Conservation (phyloP, 2,329 filamentous ascomycete species). For the Bipolaris oryzae region DNA sequence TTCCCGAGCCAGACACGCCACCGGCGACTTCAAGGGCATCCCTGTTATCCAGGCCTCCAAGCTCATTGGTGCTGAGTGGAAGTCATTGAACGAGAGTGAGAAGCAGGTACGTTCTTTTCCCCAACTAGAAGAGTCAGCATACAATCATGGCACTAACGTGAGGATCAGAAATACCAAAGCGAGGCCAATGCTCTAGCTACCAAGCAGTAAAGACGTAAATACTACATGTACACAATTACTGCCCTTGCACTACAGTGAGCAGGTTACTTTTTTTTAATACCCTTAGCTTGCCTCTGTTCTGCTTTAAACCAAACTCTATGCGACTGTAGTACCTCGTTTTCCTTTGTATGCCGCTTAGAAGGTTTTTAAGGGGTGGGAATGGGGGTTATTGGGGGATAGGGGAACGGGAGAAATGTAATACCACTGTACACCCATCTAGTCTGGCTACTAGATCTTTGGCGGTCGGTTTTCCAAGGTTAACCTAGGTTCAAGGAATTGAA, state of each 20-base stretch:
- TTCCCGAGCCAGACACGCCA: slow-evolving; percentile 50
- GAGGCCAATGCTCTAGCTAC: slow-evolving; percentile 29
- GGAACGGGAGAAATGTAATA: not conserved
- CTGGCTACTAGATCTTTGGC: slow-evolving; percentile 20
- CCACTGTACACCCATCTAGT: slow-evolving; percentile 18
- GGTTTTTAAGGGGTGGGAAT: not conserved
- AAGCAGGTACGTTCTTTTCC: slow-evolving; percentile 52
- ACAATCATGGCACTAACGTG: slow-evolving; percentile 26
- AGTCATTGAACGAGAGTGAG: slow-evolving; percentile 52
- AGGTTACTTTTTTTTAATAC: not conserved
- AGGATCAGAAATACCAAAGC: slow-evolving; percentile 39
- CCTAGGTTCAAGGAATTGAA: not conserved
- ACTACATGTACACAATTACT: not conserved
- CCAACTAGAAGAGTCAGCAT: too few relatives aligned
- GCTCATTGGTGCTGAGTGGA: slow-evolving; percentile 57
- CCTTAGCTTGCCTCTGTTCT: not conserved
- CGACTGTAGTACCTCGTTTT: slow-evolving; percentile 2
- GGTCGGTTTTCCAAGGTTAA: not conserved
- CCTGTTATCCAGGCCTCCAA: slow-evolving; percentile 46
- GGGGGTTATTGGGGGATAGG: too few relatives aligned
- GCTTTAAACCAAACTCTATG: not conserved
- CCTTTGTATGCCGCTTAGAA: slow-evolving; percentile 4
- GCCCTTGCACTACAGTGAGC: not conserved
- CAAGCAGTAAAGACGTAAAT: not conserved
- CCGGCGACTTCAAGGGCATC: slow-evolving; percentile 60